Conservation (phyloP, 2,329 filamentous ascomycete species). For the Cryphonectria radicalis region DNA sequence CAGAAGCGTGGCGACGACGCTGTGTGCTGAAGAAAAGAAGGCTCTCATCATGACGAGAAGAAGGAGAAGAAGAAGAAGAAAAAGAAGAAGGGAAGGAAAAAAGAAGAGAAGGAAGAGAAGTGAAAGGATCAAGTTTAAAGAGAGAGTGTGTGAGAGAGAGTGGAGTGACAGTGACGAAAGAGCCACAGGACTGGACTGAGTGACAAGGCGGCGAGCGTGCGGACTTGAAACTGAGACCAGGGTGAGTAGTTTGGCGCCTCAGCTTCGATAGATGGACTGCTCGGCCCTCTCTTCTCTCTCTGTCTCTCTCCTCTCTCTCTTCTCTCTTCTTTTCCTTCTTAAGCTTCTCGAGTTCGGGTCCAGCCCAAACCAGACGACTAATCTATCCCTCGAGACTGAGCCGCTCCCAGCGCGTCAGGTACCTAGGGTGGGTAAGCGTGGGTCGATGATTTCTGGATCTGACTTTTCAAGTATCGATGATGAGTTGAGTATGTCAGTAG, state of each 20-base stretch:
- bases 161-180: slow-evolving; percentile 8
- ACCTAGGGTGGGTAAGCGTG: background rate
- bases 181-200: background rate
- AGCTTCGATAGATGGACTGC: background rate
- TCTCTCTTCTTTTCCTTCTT: background rate
- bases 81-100: background rate
- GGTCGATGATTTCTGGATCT: background rate
- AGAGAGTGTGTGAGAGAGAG: background rate
- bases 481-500: background rate
- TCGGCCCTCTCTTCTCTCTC: background rate
- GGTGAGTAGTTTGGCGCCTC: background rate
- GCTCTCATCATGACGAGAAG: slow-evolving; percentile 12
- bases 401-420: background rate
- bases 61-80: background rate
- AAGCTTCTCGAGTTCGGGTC: background rate
- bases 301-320: background rate
- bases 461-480: background rate
- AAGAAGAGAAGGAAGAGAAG: background rate
- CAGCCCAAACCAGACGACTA: background rate
- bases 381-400: background rate
- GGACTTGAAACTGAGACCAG: background rate
- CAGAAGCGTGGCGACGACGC: slow-evolving; percentile 16
- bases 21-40: slow-evolving; percentile 17
- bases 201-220: background rate
- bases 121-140: background rate